Evolutionary conservation across 2,329 filamentous ascomycete genomes (phyloP).

Genomic region (Talaromyces atroroseus): DNA sequence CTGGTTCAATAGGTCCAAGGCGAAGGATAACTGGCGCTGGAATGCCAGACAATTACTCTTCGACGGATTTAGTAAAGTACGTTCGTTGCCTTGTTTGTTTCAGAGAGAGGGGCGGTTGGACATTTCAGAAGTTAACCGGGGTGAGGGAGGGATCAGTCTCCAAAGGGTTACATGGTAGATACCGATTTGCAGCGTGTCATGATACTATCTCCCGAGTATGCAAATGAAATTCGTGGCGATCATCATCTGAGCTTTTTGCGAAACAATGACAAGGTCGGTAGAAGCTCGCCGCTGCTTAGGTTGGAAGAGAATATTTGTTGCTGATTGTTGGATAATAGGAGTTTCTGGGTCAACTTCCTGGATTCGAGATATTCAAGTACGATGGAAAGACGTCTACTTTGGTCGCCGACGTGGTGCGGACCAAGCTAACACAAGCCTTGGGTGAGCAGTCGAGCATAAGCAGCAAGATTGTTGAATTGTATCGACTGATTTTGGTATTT

Average conservation of each 20-base stretch:
- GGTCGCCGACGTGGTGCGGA: constrained; percentile 1
- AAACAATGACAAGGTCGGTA: not conserved
- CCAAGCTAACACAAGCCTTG: constrained; percentile 3
- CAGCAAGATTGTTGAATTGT: not conserved
- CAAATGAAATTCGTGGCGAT: constrained; percentile 10
- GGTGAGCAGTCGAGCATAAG: not conserved
- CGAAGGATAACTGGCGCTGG: constrained; percentile 1
- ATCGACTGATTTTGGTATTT: not conserved
- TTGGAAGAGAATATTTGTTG: not conserved
- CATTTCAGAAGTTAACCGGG: not conserved
- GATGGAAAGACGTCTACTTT: not conserved
- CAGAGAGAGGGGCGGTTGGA: not conserved
- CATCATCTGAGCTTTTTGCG: constrained; percentile 2
- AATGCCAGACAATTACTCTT: constrained; percentile 1
- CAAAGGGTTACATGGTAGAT: constrained; percentile 10
- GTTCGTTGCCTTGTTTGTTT: not conserved
- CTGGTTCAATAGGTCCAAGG: constrained; percentile 4
- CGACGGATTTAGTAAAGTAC: constrained; percentile 8
- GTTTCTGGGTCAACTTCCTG: constrained; percentile 7
- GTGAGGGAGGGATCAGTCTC: not conserved
- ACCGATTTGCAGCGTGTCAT: constrained; percentile 4
- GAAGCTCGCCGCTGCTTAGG: too few species aligned
- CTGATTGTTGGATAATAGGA: not conserved
- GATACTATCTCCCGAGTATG: constrained; percentile 11
- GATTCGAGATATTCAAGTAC: constrained; percentile 6